A percentile compares a stretch with the other conserved stretches of the same genome.
Evolutionary conservation across 306 rosid species (phyloP).

Genomic region (Myrica gale): DNA sequence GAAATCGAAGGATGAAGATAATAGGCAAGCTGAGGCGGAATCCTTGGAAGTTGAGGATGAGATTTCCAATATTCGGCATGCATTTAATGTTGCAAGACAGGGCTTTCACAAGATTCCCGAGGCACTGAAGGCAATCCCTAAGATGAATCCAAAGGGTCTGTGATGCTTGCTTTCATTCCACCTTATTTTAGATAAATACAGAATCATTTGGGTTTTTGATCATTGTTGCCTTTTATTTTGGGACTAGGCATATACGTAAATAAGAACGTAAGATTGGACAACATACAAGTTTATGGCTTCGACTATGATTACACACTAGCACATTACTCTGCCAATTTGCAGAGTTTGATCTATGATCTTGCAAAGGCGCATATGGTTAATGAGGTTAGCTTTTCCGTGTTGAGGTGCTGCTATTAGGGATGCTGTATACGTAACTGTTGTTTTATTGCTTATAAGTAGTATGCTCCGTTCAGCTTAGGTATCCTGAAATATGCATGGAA

Average conservation of each 20-base stretch:
- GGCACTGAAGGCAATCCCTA: conserved; percentile 58
- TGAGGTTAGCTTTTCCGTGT: conserved; percentile 52
- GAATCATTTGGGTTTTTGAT: conserved; percentile 18
- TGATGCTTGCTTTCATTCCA: conserved; percentile 3
- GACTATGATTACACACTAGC: conserved; percentile 96
- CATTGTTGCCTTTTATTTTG: conserved; percentile 4
- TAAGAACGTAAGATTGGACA: conserved; percentile 76
- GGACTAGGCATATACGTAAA: conserved; percentile 81
- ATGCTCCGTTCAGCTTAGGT: conserved; percentile 64
- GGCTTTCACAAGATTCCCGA: conserved; percentile 61
- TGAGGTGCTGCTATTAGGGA: conserved; percentile 1
- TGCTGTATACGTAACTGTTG: neutral
- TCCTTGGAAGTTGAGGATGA: conserved; percentile 38
- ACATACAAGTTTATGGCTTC: conserved; percentile 82
- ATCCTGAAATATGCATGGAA: conserved; percentile 73
- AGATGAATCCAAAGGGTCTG: conserved; percentile 87
- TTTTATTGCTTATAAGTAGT: conserved; percentile 19
- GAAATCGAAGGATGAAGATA: conserved; percentile 24
- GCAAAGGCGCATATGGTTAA: conserved; percentile 84
- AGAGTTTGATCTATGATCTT: conserved; percentile 88
- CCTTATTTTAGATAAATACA: neutral
- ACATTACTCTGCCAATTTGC: conserved; percentile 77
- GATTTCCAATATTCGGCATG: conserved; percentile 51
- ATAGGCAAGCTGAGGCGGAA: conserved; percentile 14
- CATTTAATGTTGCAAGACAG: conserved; percentile 63